Percentiles rank a stretch among this genome's conserved stretches.
Evolutionary conservation across 257 asterid species (phyloP).

Genomic region (Ehretia macrophylla): DNA sequence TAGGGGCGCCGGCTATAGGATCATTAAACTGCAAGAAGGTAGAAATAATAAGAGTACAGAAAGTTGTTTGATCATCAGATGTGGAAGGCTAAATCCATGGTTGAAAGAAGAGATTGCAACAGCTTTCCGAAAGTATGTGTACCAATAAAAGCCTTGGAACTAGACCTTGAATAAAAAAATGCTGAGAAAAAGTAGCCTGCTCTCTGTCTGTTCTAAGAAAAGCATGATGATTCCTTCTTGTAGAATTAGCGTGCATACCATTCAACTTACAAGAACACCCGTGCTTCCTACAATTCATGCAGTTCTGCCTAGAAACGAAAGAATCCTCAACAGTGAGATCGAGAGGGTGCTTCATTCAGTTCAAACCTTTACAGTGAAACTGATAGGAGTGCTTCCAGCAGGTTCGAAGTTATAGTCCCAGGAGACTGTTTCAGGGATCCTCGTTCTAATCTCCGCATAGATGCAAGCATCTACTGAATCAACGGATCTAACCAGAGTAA

Average conservation of each 20-base stretch:
- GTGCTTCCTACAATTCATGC: not conserved
- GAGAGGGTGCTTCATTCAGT: not conserved
- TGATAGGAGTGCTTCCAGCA: slow-evolving; percentile 81
- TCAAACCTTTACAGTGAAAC: slow-evolving; percentile 81
- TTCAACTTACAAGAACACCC: not conserved
- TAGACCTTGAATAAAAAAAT: too few relatives aligned
- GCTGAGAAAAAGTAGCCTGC: not conserved
- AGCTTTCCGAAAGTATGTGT: too few relatives aligned
- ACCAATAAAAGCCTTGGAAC: too few relatives aligned
- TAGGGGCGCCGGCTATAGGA: not conserved
- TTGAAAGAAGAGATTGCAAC: too few relatives aligned
- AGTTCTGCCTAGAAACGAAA: not conserved
- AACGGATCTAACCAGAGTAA: slow-evolving; percentile 51
- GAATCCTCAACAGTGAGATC: too few relatives aligned
- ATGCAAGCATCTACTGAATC: slow-evolving; percentile 78
- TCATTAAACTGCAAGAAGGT: not conserved
- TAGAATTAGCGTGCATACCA: too few relatives aligned
- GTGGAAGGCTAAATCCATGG: not conserved
- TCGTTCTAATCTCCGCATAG: slow-evolving; percentile 85
- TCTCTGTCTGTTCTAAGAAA: too few relatives aligned
- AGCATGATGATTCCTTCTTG: too few relatives aligned
- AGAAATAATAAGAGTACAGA: not conserved
- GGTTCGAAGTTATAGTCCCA: slow-evolving; percentile 98
- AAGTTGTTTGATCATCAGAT: not conserved
- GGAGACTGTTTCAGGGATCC: slow-evolving; percentile 92